These are phyloP conservation scores for Ganoderma meredithae DNA, from an alignment of 1,284 basidiomycete genomes.

Conservation along the genomic window DNA sequence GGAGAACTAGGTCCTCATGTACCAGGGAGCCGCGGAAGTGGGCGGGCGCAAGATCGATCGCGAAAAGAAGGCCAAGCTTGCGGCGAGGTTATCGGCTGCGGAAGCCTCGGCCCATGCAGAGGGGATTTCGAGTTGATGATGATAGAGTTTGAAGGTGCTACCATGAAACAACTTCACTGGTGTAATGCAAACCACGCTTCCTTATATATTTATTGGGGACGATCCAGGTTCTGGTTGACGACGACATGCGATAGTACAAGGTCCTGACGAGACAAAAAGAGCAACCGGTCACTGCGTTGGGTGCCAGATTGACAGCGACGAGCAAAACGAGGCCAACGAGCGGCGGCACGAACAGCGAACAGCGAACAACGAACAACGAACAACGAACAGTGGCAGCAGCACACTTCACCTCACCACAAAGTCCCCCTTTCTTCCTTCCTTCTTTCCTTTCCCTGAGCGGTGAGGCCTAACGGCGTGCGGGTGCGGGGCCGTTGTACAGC, in stretches of 20 bases:
- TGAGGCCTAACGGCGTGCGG: neutral
- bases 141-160: neutral
- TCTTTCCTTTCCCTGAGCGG: neutral
- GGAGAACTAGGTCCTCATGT: slow-evolving; percentile 17
- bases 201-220: neutral
- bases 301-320: neutral
- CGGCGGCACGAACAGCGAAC: neutral
- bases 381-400: neutral
- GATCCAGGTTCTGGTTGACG: neutral
- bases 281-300: slow-evolving; percentile 6
- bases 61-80: neutral
- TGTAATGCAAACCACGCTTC: neutral
- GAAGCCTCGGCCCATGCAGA: neutral
- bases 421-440: too few relatives aligned
- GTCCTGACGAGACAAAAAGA: slow-evolving; percentile 12
- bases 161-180: neutral
- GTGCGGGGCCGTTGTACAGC: slow-evolving; percentile 48
- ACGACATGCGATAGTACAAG: slow-evolving; percentile 1
- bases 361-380: neutral
- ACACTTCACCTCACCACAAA: too few relatives aligned
- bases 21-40: slow-evolving; percentile 8
- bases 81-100: neutral
- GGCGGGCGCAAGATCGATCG: slow-evolving; percentile 11
- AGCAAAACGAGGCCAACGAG: slow-evolving; percentile 5
- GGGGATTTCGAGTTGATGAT: too few relatives aligned